Percentiles rank a stretch among this genome's conserved stretches.
Evolutionary conservation across 2,329 filamentous ascomycete species (phyloP).

Genomic region (Fusarium armeniacum): DNA sequence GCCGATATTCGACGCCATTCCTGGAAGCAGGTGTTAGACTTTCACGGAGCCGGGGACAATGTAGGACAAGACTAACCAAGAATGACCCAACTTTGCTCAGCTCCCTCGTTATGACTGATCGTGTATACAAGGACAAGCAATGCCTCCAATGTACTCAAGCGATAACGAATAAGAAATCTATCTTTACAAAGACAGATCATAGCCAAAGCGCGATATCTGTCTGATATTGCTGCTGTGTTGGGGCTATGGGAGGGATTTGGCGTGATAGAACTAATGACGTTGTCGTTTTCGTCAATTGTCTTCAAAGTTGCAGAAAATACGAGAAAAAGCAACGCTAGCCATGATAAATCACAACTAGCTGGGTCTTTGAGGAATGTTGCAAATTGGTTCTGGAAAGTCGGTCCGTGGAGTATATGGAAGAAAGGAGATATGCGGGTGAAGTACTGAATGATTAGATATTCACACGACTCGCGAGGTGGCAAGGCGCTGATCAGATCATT

Average conservation of each 20-base stretch:
- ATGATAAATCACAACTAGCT: slow-evolving; percentile 22
- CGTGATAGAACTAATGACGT: not conserved
- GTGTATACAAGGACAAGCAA: slow-evolving; percentile 33
- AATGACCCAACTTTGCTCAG: slow-evolving; percentile 34
- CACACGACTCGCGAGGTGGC: slow-evolving; percentile 21
- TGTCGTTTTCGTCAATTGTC: slow-evolving; percentile 24
- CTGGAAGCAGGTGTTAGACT: slow-evolving; percentile 5
- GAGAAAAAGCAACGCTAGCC: slow-evolving; percentile 41
- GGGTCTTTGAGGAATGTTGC: slow-evolving; percentile 15
- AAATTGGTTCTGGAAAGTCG: slow-evolving; percentile 41
- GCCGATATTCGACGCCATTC: slow-evolving; percentile 30
- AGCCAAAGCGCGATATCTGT: slow-evolving; percentile 3
- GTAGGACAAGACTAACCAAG: not conserved
- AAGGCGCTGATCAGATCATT: slow-evolving; percentile 11
- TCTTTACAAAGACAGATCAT: slow-evolving; percentile 39
- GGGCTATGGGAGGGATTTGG: not conserved
- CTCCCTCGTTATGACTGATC: slow-evolving; percentile 34
- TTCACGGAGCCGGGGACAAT: not conserved
- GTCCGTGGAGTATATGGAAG: slow-evolving; percentile 41
- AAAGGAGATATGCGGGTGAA: slow-evolving; percentile 32
- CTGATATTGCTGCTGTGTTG: not conserved
- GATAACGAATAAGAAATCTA: slow-evolving; percentile 35
- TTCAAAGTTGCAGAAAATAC: slow-evolving; percentile 34
- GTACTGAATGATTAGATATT: slow-evolving; percentile 33
- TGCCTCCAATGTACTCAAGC: slow-evolving; percentile 37